Evolutionary conservation across 805 yeast species (phyloP).

Genomic region (Lachancea fermentati): DNA sequence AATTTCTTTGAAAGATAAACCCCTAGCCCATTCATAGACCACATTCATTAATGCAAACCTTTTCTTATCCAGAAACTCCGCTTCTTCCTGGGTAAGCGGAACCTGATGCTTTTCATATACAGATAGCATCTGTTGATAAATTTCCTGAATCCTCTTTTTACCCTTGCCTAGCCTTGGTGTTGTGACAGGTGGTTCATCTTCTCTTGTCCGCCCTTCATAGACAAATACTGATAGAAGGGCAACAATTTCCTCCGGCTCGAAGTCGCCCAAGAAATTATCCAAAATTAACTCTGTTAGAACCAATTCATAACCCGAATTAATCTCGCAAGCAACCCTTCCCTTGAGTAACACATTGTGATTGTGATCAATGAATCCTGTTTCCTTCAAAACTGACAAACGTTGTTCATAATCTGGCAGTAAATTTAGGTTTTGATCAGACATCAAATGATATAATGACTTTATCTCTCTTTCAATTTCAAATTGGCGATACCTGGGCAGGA

Average conservation of each 20-base stretch:
- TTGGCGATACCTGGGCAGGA: conserved; percentile 41
- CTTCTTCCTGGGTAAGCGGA: conserved; percentile 75
- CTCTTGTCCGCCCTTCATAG: conserved; percentile 70
- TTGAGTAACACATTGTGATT: conserved; percentile 66
- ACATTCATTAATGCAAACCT: conserved; percentile 89
- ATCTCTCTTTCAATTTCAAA: conserved; percentile 46
- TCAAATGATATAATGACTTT: conserved; percentile 47
- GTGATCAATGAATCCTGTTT: conserved; percentile 75
- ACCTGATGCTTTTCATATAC: conserved; percentile 67
- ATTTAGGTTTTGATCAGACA: conserved; percentile 85
- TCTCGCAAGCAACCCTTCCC: conserved; percentile 92
- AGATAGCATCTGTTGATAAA: conserved; percentile 55
- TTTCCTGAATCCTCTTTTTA: conserved; percentile 57
- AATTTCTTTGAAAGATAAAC: conserved; percentile 83
- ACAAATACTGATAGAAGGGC: conserved; percentile 89
- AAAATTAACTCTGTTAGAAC: conserved; percentile 82
- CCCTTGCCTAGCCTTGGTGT: conserved; percentile 82
- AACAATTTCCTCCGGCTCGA: conserved; percentile 95
- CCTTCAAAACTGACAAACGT: conserved; percentile 69
- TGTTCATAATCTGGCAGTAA: conserved; percentile 91
- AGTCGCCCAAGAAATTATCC: conserved; percentile 88
- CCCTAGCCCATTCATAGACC: conserved; percentile 98
- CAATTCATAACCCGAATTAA: conserved; percentile 86
- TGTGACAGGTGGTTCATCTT: conserved; percentile 52
- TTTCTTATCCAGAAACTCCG: conserved; percentile 72